Percentiles rank a stretch among this genome's conserved stretches.
These are phyloP conservation scores for Cryptococcus sp. DNA, from an alignment of 1,284 basidiomycete species.

Conservation along the genomic window DNA sequence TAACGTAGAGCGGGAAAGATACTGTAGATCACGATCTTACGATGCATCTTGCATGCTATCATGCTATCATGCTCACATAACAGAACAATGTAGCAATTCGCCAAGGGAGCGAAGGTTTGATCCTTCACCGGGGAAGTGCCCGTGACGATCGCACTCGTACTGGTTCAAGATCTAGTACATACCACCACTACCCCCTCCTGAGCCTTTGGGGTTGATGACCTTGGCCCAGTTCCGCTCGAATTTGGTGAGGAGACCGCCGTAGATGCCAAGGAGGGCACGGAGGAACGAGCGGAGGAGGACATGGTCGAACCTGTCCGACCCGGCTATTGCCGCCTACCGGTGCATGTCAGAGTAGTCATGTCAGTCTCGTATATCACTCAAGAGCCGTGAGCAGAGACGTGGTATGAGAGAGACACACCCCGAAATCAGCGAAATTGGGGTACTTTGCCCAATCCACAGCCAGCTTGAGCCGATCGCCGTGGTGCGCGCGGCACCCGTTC, in stretches of 20 bases:
- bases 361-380: neutral
- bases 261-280: slow-evolving; percentile 24
- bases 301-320: slow-evolving; percentile 37
- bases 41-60: no score
- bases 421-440: slow-evolving; percentile 33
- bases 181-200: slow-evolving; percentile 15
- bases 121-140: no score
- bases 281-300: slow-evolving; percentile 30
- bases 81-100: no score
- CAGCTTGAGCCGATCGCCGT: slow-evolving; percentile 31
- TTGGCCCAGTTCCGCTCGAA: slow-evolving; percentile 42
- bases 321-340: slow-evolving; percentile 7
- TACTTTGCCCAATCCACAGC: slow-evolving; percentile 32
- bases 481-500: slow-evolving; percentile 26
- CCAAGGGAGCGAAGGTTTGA: no score
- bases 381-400: neutral
- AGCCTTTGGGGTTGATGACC: slow-evolving; percentile 42
- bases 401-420: slow-evolving; percentile 11
- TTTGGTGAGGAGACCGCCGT: slow-evolving; percentile 30
- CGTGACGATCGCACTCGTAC: no score
- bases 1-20: no score
- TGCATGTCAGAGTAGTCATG: neutral
- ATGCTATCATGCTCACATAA: no score
- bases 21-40: no score
- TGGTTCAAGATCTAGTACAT: slow-evolving; percentile 27